Percentiles rank a stretch among this genome's conserved stretches.
These are phyloP conservation scores for Nevesoporus exiguus DNA, from an alignment of 768 basidiomycete genomes.

Conservation along the genomic window DNA sequence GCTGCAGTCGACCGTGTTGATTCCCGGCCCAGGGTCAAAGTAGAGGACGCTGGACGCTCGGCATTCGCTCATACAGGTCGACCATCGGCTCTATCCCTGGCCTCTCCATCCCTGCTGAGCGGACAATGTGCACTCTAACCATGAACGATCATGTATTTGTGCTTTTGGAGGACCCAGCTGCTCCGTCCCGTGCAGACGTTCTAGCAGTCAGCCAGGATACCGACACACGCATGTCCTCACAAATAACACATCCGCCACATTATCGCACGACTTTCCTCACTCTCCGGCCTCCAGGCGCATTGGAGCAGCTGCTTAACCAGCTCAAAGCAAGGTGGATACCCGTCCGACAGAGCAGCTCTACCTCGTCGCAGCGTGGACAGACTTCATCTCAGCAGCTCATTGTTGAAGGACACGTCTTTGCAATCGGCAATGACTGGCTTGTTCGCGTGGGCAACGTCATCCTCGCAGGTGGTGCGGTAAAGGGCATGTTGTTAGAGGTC, in stretches of 20 bases:
- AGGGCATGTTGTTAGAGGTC: slow-evolving; percentile 86
- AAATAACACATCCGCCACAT: slow-evolving; percentile 42
- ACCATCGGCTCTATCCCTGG: slow-evolving; percentile 57
- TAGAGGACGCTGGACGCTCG: slow-evolving; percentile 65
- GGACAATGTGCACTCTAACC: slow-evolving; percentile 71
- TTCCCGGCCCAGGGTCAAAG: slow-evolving; percentile 46
- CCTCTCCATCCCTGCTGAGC: slow-evolving; percentile 50
- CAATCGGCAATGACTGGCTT: slow-evolving; percentile 79
- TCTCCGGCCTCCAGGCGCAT: slow-evolving; percentile 64
- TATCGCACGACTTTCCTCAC: slow-evolving; percentile 78
- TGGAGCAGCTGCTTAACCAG: slow-evolving; percentile 73
- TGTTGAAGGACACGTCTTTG: slow-evolving; percentile 71
- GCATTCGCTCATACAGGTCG: slow-evolving; percentile 72
- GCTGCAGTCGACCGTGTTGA: slow-evolving; percentile 16
- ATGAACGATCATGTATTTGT: slow-evolving; percentile 83
- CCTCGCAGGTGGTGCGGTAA: slow-evolving; percentile 68
- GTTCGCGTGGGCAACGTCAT: slow-evolving; percentile 77
- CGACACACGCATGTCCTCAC: slow-evolving; percentile 15
- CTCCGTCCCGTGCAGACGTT: slow-evolving; percentile 65
- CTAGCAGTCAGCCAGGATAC: slow-evolving; percentile 20
- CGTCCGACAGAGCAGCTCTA: slow-evolving; percentile 49
- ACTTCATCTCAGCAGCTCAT: slow-evolving; percentile 58
- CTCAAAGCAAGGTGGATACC: slow-evolving; percentile 75
- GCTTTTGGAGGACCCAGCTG: slow-evolving; percentile 69
- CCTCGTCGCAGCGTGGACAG: slow-evolving; percentile 43